Conservation (phyloP, 2,329 filamentous ascomycete species). For the Neonectria ditissima region DNA sequence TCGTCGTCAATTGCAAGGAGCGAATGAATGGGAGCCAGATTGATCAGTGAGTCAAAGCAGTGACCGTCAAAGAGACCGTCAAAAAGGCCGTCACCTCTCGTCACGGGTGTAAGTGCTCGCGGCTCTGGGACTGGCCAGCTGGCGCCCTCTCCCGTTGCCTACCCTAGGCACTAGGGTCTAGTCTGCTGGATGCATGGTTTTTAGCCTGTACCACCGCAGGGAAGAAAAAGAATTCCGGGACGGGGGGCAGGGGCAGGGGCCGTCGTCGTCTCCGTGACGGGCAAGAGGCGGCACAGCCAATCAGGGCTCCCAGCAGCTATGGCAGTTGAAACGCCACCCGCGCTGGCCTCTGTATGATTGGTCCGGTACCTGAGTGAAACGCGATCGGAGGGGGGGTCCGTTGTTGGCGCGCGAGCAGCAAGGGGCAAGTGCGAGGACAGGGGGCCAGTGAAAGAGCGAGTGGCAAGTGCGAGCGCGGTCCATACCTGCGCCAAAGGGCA, state of each 20-base stretch:
- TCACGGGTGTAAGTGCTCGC: slow-evolving; percentile 32
- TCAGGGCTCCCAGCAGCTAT: slow-evolving; percentile 22
- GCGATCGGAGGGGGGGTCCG: slow-evolving; percentile 4
- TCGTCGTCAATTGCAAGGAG: slow-evolving; percentile 11
- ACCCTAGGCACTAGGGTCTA: too few species aligned
- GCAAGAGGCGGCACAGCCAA: slow-evolving; percentile 29
- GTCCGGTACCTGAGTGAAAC: slow-evolving; percentile 42
- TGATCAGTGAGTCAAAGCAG: slow-evolving; percentile 13
- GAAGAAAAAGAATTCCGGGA: slow-evolving; percentile 6
- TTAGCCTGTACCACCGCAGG: slow-evolving; percentile 5
- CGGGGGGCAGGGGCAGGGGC: slow-evolving; percentile 29
- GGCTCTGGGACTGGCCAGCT: slow-evolving; percentile 32
- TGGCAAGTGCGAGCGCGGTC: slow-evolving; percentile 13
- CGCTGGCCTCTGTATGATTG: slow-evolving; percentile 34
- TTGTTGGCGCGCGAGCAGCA: slow-evolving; percentile 33
- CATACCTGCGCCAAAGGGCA: not conserved
- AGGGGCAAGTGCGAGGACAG: slow-evolving; percentile 18
- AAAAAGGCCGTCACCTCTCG: slow-evolving; percentile 4
- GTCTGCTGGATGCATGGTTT: slow-evolving; percentile 8
- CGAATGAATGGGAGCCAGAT: slow-evolving; percentile 12
- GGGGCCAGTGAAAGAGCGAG: slow-evolving; percentile 13
- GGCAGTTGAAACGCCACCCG: slow-evolving; percentile 40
- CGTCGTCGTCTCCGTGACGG: slow-evolving; percentile 29
- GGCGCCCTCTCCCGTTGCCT: slow-evolving; percentile 23
- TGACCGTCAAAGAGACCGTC: slow-evolving; percentile 8